Percentiles rank a stretch among this genome's conserved stretches.
These are phyloP conservation scores for Fraxinus sp. DNA, from an alignment of 305 asterid species.

Conservation along the genomic window DNA sequence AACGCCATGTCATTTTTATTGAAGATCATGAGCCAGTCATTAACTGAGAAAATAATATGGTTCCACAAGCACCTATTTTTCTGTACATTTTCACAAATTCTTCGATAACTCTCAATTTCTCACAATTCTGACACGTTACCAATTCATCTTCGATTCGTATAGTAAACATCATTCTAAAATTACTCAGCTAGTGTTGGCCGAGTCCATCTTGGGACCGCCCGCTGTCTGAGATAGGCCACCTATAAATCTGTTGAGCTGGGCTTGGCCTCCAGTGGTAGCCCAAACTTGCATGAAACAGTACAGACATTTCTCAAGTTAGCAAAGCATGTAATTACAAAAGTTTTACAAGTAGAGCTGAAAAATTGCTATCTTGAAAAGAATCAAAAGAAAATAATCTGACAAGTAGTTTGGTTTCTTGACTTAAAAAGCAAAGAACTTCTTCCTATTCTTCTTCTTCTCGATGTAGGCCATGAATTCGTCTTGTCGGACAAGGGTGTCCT, in stretches of 20 bases:
- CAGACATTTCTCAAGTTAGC: neutral
- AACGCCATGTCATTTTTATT: neutral
- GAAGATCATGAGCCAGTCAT: neutral
- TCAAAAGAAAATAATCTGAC: slow-evolving; percentile 15
- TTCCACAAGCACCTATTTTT: neutral
- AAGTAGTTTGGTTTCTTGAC: slow-evolving; percentile 1
- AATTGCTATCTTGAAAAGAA: slow-evolving; percentile 29
- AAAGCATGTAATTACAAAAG: neutral
- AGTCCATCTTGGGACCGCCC: neutral
- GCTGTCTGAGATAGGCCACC: neutral
- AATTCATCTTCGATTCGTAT: neutral
- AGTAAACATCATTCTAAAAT: neutral
- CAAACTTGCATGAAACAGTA: neutral
- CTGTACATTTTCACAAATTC: neutral
- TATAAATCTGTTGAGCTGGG: neutral
- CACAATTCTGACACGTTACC: neutral
- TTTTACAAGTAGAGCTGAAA: neutral
- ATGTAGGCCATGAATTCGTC: slow-evolving; percentile 63
- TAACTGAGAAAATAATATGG: neutral
- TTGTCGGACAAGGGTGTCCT: slow-evolving; percentile 59
- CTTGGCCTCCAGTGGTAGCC: neutral
- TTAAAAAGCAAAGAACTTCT: slow-evolving; percentile 71
- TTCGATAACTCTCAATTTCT: neutral
- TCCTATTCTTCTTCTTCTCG: slow-evolving; percentile 73
- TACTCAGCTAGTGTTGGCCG: neutral